Percentiles rank a stretch among this genome's conserved stretches.
These are phyloP conservation scores for Paecilomyces niveus DNA, from an alignment of 2,329 filamentous ascomycete species.

Conservation along the genomic window DNA sequence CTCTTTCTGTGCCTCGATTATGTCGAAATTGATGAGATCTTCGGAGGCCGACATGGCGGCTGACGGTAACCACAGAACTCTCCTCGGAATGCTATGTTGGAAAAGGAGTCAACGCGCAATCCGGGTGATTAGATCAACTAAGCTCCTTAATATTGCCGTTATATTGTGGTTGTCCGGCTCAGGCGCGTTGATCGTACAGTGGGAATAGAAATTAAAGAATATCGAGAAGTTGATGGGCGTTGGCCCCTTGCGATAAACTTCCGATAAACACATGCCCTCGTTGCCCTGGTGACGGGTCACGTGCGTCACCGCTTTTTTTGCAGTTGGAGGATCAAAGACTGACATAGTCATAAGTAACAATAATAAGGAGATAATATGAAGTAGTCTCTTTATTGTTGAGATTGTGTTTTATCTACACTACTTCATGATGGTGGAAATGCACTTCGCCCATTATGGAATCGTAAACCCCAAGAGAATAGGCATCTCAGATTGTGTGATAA, in stretches of 20 bases:
- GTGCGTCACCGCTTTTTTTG: background rate
- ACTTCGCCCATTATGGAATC: too few relatives aligned
- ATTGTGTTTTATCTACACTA: too few relatives aligned
- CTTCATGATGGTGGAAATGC: too few relatives aligned
- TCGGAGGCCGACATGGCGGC: conserved; percentile 33
- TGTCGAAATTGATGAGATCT: conserved; percentile 61
- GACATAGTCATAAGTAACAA: too few relatives aligned
- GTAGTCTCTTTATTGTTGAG: too few relatives aligned
- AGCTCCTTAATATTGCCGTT: background rate
- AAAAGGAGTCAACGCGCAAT: background rate
- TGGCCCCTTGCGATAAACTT: background rate
- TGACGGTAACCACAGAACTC: background rate
- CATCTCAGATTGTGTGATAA: too few relatives aligned
- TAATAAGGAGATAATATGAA: too few relatives aligned
- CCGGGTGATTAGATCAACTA: background rate
- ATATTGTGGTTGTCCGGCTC: background rate
- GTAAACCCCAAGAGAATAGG: too few relatives aligned
- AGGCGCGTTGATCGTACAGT: background rate
- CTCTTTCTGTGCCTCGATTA: conserved; percentile 95
- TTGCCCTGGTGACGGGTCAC: background rate
- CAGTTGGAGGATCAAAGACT: background rate
- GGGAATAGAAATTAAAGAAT: background rate
- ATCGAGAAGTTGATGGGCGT: background rate
- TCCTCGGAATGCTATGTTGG: background rate
- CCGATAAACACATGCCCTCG: background rate